Evolutionary conservation across 2,329 filamentous ascomycete species (phyloP), one percentile per base, ranked within the genome.

Genomic region (Venturia pyrina): DNA sequence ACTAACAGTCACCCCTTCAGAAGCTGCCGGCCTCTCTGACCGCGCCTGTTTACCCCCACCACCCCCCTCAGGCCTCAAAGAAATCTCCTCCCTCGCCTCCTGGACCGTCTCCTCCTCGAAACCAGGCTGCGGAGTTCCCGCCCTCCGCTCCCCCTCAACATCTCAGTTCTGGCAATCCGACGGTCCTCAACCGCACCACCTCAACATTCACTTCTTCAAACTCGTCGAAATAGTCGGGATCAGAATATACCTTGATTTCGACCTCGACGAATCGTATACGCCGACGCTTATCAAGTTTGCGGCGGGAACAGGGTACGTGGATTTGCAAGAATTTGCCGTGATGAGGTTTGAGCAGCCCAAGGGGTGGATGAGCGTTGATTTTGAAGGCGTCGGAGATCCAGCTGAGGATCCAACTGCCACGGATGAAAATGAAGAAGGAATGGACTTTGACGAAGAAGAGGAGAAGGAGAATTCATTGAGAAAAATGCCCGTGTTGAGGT

Each of bases 241-340:
- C 63, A 84, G 90, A n/a, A 86, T 95, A 71, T 93, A 89, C 70
- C 87, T 99, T 57, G 93, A 99, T 78, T 96, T 96, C 76, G 87
- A 89, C 68, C 86, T 91, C 65, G 95, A 99, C 76, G 95, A 99
- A 78, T 95, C 90, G 56, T 99, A 99, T 76, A 99, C 95, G 3
- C 95, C 95, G 0, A 98, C 93, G 0, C 90, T 92, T 71, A 96
- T 99, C 72, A 81, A 89, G 60, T 92, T 98, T 73, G 86, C 89
- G 46, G 93, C 93, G 0, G 95, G 95, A 15, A 96, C 91, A 69
- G 91, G 92, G 57, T 89, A 92, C 69, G 95, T 98, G 75, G 92
- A 96, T 73, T 85, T 98, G 11, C 89, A 96, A 65, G 89, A 95
- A 68, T 98, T 96, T 75, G 87, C 88, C 1, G 87, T 87, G 32